Conservation (phyloP, 352 stramenopile genomes). For the Globisporangium ultimum region DNA sequence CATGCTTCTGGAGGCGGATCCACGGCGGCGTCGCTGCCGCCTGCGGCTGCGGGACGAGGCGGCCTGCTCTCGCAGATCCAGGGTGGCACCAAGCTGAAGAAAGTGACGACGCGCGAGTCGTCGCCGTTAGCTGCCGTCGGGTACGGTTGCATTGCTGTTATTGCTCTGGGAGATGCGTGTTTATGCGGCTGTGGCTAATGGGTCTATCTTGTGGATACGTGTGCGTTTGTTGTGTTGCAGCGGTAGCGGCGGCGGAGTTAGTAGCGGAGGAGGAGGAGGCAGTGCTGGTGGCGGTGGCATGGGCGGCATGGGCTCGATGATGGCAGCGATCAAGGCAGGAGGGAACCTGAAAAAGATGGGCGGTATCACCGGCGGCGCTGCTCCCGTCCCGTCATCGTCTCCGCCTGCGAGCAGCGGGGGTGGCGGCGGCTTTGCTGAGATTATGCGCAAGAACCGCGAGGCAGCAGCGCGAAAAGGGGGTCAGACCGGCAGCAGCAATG, state of each 20-base stretch:
- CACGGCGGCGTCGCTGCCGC: slow-evolving; percentile 9
- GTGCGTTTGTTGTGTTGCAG: neutral
- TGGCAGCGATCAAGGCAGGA: slow-evolving; percentile 68
- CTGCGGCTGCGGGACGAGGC: slow-evolving; percentile 35
- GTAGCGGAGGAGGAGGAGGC: slow-evolving; percentile 9
- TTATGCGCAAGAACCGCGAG: slow-evolving; percentile 89
- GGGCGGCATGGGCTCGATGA: slow-evolving; percentile 60
- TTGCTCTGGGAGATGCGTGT: neutral
- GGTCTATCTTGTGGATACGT: neutral
- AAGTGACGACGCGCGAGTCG: slow-evolving; percentile 72
- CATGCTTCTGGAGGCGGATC: neutral
- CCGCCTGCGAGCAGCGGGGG: slow-evolving; percentile 19
- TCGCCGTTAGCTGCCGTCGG: slow-evolving; percentile 44
- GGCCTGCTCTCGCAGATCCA: slow-evolving; percentile 72
- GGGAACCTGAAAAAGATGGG: slow-evolving; percentile 57
- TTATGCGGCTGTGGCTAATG: neutral
- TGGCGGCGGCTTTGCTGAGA: slow-evolving; percentile 79
- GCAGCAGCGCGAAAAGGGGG: slow-evolving; percentile 60
- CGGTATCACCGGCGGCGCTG: slow-evolving; percentile 6
- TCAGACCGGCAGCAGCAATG: slow-evolving; percentile 14
- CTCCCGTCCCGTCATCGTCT: neutral
- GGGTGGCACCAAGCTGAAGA: slow-evolving; percentile 68
- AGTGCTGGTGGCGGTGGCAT: slow-evolving; percentile 34
- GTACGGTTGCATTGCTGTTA: slow-evolving; percentile 8
- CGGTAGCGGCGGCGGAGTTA: neutral